Evolutionary conservation across 192 early-diverging fungal species (phyloP).

Genomic region (Neocallimastix lanati): DNA sequence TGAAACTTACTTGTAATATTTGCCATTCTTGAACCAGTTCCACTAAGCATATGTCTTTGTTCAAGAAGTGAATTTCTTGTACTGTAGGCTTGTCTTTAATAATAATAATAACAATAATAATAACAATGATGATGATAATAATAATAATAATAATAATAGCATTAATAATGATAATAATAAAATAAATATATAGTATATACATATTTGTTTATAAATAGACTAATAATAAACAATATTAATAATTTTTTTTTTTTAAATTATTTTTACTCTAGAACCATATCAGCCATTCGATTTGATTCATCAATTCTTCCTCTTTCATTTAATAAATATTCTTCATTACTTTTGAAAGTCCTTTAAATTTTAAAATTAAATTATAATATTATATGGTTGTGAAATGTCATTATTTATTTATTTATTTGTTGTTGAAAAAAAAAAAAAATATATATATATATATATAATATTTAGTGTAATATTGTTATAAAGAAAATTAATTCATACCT

Average conservation of each 20-base stretch:
- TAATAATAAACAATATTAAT: too few species aligned
- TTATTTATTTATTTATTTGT: too few species aligned
- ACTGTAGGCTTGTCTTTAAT: constrained; percentile 54
- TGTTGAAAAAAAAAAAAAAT: too few species aligned
- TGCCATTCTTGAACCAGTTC: constrained; percentile 28
- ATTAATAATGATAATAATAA: background rate
- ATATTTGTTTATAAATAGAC: too few species aligned
- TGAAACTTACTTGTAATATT: constrained; percentile 26
- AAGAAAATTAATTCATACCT: too few species aligned
- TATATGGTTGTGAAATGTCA: too few species aligned
- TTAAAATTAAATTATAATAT: too few species aligned
- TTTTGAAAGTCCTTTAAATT: constrained; percentile 1
- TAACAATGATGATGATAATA: background rate
- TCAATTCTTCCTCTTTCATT: constrained; percentile 53
- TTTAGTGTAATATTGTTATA: too few species aligned
- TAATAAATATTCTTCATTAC: constrained; percentile 40
- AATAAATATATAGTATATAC: background rate
- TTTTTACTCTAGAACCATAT: constrained; percentile 57
- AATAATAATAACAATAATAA: too few species aligned
- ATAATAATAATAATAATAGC: constrained; percentile 1
- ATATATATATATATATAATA: too few species aligned
- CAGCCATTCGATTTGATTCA: constrained; percentile 48
- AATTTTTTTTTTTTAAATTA: too few species aligned
- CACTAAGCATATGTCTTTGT: constrained; percentile 35
- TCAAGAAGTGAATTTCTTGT: constrained; percentile 42